These are phyloP conservation scores for Ilex asprella DNA, from an alignment of 257 asterid genomes.

Conservation along the genomic window DNA sequence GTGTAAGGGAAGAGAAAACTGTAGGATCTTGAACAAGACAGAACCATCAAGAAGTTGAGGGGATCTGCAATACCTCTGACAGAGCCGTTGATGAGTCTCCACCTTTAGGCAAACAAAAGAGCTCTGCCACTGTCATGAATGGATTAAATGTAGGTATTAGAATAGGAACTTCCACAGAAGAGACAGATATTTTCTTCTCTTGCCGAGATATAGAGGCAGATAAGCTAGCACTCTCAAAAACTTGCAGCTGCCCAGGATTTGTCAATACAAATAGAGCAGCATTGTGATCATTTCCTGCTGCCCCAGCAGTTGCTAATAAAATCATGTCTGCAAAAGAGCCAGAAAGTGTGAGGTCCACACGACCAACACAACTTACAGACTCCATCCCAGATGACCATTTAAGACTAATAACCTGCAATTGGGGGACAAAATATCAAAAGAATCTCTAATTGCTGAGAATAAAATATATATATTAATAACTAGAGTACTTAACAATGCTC, in stretches of 20 bases:
- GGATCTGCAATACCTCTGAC: slow-evolving; percentile 42
- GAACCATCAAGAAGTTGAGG: slow-evolving; percentile 5
- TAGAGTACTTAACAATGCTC: too few species aligned
- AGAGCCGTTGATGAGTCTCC: slow-evolving; percentile 32
- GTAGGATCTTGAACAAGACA: slow-evolving; percentile 15
- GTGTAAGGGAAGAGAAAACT: slow-evolving; percentile 16
- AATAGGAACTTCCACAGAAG: slow-evolving; percentile 51
- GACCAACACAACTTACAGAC: slow-evolving; percentile 57
- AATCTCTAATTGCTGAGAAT: slow-evolving; percentile 2
- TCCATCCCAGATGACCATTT: slow-evolving; percentile 81
- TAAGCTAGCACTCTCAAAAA: slow-evolving; percentile 39
- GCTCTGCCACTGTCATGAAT: slow-evolving; percentile 53
- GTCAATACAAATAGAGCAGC: slow-evolving; percentile 56
- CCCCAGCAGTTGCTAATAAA: slow-evolving; percentile 49
- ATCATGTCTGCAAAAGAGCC: slow-evolving; percentile 84
- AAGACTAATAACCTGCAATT: slow-evolving; percentile 58
- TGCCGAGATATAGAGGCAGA: slow-evolving; percentile 36
- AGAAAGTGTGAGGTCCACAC: slow-evolving; percentile 61
- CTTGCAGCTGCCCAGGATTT: slow-evolving; percentile 63
- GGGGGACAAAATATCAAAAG: slow-evolving; percentile 13
- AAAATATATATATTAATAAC: too few species aligned
- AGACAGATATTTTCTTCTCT: slow-evolving; percentile 29
- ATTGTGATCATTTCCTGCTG: slow-evolving; percentile 31
- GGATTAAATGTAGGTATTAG: slow-evolving; percentile 66
- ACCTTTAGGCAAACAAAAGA: slow-evolving; percentile 33